Conservation (phyloP, 1,139 yeast genomes). For the Debaryomycetaceae sp. region DNA sequence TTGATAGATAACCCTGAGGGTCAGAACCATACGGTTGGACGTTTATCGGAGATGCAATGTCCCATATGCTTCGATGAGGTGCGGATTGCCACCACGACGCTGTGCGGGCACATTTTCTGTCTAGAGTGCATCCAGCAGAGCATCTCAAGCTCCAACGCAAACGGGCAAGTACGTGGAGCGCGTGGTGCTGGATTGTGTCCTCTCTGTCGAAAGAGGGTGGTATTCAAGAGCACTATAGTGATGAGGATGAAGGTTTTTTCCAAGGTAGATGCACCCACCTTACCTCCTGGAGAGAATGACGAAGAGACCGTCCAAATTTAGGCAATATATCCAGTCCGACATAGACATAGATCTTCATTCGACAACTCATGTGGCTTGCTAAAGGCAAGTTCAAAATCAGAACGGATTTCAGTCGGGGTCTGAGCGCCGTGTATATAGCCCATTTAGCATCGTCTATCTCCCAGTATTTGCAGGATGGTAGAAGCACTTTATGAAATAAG, state of each 20-base stretch:
- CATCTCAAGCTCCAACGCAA: conserved; percentile 39
- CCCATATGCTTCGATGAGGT: conserved; percentile 48
- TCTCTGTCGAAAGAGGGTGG: conserved; percentile 38
- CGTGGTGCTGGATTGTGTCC: conserved; percentile 46
- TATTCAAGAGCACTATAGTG: conserved; percentile 39
- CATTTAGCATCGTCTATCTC: too few species aligned
- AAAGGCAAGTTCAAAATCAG: too few species aligned
- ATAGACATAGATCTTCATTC: too few species aligned
- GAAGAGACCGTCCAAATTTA: conserved; percentile 6
- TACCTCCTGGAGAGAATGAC: conserved; percentile 7
- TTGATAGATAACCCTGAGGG: conserved; percentile 29
- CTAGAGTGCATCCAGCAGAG: conserved; percentile 44
- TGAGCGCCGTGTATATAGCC: too few species aligned
- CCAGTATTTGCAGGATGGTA: too few species aligned
- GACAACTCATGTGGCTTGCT: too few species aligned
- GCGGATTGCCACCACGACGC: conserved; percentile 37
- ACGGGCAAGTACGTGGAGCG: conserved; percentile 36
- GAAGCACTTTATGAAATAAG: too few species aligned
- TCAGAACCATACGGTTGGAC: conserved; percentile 24
- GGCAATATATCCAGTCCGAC: too few species aligned
- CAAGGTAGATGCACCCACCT: conserved; percentile 12
- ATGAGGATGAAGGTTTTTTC: conserved; percentile 28
- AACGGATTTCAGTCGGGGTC: too few species aligned
- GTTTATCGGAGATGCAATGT: conserved; percentile 38
- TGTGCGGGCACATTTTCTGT: conserved; percentile 48